Conservation (phyloP, 176 grass and related monocot species). For the Carex cristatella region DNA sequence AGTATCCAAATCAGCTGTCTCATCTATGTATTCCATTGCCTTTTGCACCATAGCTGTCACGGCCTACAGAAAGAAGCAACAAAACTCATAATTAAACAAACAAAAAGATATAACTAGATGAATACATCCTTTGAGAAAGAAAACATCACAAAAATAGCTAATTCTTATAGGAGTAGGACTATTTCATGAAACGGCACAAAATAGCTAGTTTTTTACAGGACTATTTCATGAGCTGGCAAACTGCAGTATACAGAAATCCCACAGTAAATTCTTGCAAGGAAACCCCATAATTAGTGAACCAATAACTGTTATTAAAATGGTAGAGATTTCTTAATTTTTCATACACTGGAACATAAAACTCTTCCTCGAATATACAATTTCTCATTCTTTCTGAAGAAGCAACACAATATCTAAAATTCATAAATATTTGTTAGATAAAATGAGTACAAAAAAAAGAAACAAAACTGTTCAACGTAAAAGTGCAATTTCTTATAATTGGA, state of each 20-base stretch:
- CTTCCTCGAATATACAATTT: neutral
- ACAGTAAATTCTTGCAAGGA: neutral
- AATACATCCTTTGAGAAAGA: neutral
- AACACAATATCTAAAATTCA: neutral
- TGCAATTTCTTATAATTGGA: neutral
- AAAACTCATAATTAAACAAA: neutral
- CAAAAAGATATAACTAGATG: neutral
- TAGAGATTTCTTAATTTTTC: neutral
- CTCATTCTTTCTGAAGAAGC: neutral
- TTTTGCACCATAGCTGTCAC: conserved; percentile 86
- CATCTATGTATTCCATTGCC: conserved; percentile 95
- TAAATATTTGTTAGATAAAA: neutral
- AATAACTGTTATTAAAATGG: neutral
- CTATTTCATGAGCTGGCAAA: neutral
- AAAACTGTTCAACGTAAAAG: too few species aligned
- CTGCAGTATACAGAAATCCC: neutral
- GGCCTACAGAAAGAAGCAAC: conserved; percentile 41
- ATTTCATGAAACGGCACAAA: neutral
- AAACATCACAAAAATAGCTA: neutral
- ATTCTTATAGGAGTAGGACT: neutral
- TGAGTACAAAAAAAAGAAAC: neutral
- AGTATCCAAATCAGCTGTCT: conserved; percentile 74
- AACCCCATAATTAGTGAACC: neutral
- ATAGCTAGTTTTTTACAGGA: neutral
- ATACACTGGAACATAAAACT: neutral